Conservation (phyloP, 495 filamentous ascomycete species). For the Pseudotulostoma volvatum region DNA sequence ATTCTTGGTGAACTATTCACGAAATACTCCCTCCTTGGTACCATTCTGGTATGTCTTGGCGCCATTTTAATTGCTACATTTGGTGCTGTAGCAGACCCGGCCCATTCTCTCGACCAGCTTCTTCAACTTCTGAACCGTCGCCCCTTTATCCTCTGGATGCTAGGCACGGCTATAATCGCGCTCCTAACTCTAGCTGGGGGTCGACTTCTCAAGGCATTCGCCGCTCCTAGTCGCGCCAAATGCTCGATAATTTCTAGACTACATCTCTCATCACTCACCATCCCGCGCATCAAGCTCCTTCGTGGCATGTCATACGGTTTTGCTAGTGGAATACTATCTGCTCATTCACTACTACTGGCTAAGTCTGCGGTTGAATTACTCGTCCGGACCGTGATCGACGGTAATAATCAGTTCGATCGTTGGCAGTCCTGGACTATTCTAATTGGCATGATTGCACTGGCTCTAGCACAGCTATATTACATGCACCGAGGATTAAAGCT, state of each 20-base stretch:
- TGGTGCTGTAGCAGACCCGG: conserved; percentile 87
- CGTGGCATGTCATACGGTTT: conserved; percentile 78
- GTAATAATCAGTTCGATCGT: conserved; percentile 84
- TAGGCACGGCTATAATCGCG: conserved; percentile 55
- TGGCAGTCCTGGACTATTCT: conserved; percentile 97
- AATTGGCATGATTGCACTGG: conserved; percentile 62
- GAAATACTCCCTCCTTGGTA: conserved; percentile 74
- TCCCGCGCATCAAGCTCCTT: conserved; percentile 54
- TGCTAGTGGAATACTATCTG: conserved; percentile 84
- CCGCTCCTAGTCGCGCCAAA: conserved; percentile 9
- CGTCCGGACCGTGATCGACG: conserved; percentile 79
- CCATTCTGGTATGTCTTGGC: conserved; percentile 68
- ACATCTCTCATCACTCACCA: conserved; percentile 22
- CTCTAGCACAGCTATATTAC: conserved; percentile 86
- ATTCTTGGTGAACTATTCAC: conserved; percentile 93
- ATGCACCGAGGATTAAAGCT: conserved; percentile 86
- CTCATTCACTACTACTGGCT: conserved; percentile 80
- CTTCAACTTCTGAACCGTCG: conserved; percentile 54
- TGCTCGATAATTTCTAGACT: conserved; percentile 17
- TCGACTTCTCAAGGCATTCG: conserved; percentile 37
- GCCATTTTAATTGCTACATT: conserved; percentile 85
- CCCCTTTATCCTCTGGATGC: conserved; percentile 86
- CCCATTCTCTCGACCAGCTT: conserved; percentile 72
- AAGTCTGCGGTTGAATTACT: conserved; percentile 95
- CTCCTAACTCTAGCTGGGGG: conserved; percentile 46